phyloP scores from a whole-genome alignment of 306 rosid species.

The Quercus cerris region DNA sequence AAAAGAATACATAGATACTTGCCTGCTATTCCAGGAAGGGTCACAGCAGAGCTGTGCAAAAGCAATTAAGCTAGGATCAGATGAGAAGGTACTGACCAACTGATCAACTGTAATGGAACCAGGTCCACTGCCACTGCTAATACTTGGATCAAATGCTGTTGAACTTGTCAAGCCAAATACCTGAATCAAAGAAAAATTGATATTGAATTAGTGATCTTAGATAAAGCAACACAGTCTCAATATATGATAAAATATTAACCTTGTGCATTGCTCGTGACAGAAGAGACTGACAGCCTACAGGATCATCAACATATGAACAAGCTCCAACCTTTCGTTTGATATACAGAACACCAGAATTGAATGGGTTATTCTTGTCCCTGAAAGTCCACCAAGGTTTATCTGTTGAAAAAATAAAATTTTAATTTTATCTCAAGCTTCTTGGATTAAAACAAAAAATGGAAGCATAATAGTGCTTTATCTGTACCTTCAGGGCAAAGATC shows the following conservation, averaged over 20 bases:
- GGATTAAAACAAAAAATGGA: slow-evolving; percentile 9
- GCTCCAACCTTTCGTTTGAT: slow-evolving; percentile 96
- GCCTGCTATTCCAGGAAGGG: slow-evolving; percentile 80
- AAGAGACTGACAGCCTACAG: slow-evolving; percentile 90
- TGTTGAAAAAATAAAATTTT: slow-evolving; percentile 30
- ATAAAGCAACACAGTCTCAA: neutral
- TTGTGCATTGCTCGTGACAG: slow-evolving; percentile 96
- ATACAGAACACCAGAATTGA: slow-evolving; percentile 85
- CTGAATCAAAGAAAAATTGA: slow-evolving; percentile 43
- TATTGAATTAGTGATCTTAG: slow-evolving; percentile 1
- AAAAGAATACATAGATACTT: slow-evolving; percentile 17
- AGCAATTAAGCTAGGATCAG: slow-evolving; percentile 97
- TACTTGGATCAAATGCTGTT: slow-evolving; percentile 39
- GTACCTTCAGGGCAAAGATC: slow-evolving; percentile 82
- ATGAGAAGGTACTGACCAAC: slow-evolving; percentile 88
- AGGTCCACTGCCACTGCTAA: slow-evolving; percentile 45
- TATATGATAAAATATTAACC: slow-evolving; percentile 36
- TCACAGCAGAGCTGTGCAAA: slow-evolving; percentile 95
- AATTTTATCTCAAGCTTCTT: slow-evolving; percentile 10
- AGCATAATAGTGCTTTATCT: slow-evolving; percentile 15
- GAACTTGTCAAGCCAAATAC: slow-evolving; percentile 79
- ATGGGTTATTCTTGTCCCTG: slow-evolving; percentile 78
- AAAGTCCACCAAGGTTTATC: slow-evolving; percentile 95
- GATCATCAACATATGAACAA: slow-evolving; percentile 98
- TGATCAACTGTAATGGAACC: slow-evolving; percentile 83